Conservation (phyloP, 2,329 filamentous ascomycete genomes). For the Colletotrichum navitas region DNA sequence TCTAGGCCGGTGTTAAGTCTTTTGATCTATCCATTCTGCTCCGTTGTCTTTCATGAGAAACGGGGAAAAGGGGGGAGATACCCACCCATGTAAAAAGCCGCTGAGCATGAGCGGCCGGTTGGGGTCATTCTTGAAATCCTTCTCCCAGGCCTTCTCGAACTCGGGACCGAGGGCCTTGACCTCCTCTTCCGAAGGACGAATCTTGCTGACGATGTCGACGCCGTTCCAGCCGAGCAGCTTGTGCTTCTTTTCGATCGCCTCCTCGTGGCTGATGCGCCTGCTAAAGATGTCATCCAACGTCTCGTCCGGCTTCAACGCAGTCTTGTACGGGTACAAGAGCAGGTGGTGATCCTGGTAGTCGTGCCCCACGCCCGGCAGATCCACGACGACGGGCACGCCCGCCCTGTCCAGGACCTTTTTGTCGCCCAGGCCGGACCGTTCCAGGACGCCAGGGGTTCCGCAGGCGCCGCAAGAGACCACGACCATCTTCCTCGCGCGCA, state of each 20-base stretch:
- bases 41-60: neutral
- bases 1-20: slow-evolving; percentile 21
- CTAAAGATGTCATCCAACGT: slow-evolving; percentile 54
- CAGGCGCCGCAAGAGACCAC: slow-evolving; percentile 57
- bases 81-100: slow-evolving; percentile 44
- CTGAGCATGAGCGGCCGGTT: slow-evolving; percentile 47
- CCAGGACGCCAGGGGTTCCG: slow-evolving; percentile 61
- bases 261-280: slow-evolving; percentile 42
- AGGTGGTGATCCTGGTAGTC: slow-evolving; percentile 66
- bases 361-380: slow-evolving; percentile 45
- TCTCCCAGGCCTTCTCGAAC: slow-evolving; percentile 64
- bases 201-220: slow-evolving; percentile 65
- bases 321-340: slow-evolving; percentile 63
- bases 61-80: neutral
- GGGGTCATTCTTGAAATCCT: slow-evolving; percentile 57
- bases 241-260: slow-evolving; percentile 45
- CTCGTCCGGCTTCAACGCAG: slow-evolving; percentile 58
- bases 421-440: slow-evolving; percentile 65
- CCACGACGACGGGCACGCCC: slow-evolving; percentile 42
- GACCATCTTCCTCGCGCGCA: slow-evolving; percentile 62
- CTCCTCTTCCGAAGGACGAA: slow-evolving; percentile 66
- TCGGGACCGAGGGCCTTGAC: slow-evolving; percentile 62
- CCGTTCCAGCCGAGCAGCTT: slow-evolving; percentile 66
- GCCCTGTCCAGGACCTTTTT: slow-evolving; percentile 45
- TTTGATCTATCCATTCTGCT: rapidly evolving